Base-by-base conservation (phyloP, 2,329 filamentous ascomycete genomes). In the Penicillium sp. region DNA sequence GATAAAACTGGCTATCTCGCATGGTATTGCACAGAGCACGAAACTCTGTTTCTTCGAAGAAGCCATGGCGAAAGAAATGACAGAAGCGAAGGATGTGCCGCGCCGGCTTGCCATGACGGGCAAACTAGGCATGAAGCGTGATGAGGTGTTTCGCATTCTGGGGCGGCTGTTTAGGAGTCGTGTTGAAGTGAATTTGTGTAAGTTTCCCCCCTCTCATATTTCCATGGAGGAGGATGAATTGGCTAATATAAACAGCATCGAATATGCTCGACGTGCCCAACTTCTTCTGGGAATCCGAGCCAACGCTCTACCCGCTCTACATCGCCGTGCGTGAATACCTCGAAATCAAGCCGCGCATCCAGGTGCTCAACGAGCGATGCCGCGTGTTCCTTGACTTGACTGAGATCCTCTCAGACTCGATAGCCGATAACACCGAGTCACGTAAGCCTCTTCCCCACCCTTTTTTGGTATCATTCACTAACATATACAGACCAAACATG, bases 221-320 rank as follows among this genome's bases (percentile, higher is more conserved):
- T 18, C 21, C 23, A 26, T 16, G 5, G 5, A 33, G 12, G 12
- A 24, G 3, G 18, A 30, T 9, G 3, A 48, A 21, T 11, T 14
- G 16, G n/a, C 35, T 40, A 40, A 40, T 18, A 38, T 5, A 42
- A 12, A 40, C 6, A 95, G 91, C 91, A 59, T 96, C 90, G 20
- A 97, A 97, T 69, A 93, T 97, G 71, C 87, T 97, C 57, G 92
- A 97, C 72, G 91, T 95, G 0, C 93, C 93, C 59, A 95, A 93
- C 71, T 97, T 97, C 81, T 96, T 97, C 81, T 99, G 94, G 94
- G 92, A 97, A 71, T 90, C 90, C 11, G 94, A 99, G 70, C 94
- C 94, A 18, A 97, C 91, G 0, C 81, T 99, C 0, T 91, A 97
- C 70, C 94, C 94, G 0, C 85, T 99, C 26, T 99, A 99, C 77